Evolutionary conservation across 495 filamentous ascomycete species (phyloP).

Genomic region (Sabuloglossum arenarium): DNA sequence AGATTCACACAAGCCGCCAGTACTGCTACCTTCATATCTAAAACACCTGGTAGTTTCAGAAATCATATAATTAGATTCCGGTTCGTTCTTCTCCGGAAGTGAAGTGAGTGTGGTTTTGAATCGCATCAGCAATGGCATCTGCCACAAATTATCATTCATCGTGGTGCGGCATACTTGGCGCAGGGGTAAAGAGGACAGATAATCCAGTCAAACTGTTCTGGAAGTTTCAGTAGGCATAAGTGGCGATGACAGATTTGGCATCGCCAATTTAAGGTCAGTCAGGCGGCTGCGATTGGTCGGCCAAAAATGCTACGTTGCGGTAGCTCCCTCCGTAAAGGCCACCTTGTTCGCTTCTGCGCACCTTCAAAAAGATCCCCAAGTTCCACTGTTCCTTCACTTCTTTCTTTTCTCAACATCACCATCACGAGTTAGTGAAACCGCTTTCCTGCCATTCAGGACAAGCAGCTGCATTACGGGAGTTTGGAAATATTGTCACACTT

Average conservation of each 20-base stretch:
- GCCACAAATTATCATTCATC: background rate
- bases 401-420: background rate
- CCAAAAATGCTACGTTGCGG: background rate
- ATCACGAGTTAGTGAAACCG: background rate
- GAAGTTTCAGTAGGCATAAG: background rate
- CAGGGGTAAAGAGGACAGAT: background rate
- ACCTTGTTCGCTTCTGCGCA: conserved; percentile 2
- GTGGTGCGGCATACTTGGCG: background rate
- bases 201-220: background rate
- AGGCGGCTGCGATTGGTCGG: background rate
- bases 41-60: too few relatives aligned
- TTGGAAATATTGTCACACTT: background rate
- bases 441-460: background rate
- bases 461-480: background rate
- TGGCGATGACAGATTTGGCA: background rate
- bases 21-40: too few relatives aligned
- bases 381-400: background rate
- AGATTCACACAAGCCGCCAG: too few relatives aligned
- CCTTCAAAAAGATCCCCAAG: background rate
- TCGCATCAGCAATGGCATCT: too few relatives aligned
- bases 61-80: too few relatives aligned
- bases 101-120: too few relatives aligned
- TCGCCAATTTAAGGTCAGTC: background rate
- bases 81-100: too few relatives aligned
- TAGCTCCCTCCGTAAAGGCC: background rate